Percentiles rank a stretch among this genome's conserved stretches.
Conservation (phyloP, 1,284 basidiomycete species). For the Pholiota adiposa region DNA sequence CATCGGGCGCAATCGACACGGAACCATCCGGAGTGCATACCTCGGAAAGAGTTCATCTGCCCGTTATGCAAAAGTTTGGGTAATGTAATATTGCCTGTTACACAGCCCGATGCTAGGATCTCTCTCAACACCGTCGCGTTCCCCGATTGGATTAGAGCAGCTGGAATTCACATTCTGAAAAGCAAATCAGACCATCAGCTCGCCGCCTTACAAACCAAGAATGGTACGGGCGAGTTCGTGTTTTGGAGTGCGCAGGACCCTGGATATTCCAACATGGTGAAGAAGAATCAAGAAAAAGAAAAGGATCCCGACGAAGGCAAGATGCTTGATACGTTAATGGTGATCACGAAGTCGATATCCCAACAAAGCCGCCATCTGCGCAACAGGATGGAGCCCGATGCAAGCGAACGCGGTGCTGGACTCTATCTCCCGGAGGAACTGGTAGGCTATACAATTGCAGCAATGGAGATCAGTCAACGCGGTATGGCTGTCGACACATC, state of each 20-base stretch:
- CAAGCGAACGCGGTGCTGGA: conserved; percentile 72
- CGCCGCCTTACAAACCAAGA: conserved; percentile 73
- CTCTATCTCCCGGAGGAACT: conserved; percentile 91
- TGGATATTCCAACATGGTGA: conserved; percentile 61
- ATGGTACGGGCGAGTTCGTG: conserved; percentile 82
- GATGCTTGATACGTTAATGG: conserved; percentile 81
- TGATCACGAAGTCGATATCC: conserved; percentile 69
- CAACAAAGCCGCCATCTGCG: conserved; percentile 77
- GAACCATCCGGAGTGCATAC: conserved; percentile 94
- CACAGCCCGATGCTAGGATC: conserved; percentile 45
- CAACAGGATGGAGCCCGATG: conserved; percentile 74
- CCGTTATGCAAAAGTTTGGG: conserved; percentile 98
- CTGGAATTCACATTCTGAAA: conserved; percentile 81
- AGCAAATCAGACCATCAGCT: conserved; percentile 73
- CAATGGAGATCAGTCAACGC: conserved; percentile 82
- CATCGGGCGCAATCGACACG: conserved; percentile 91
- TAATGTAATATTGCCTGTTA: conserved; percentile 90
- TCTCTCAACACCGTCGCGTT: conserved; percentile 64
- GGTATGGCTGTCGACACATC: conserved; percentile 51
- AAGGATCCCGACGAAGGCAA: conserved; percentile 62
- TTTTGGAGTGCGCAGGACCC: conserved; percentile 84
- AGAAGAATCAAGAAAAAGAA: conserved; percentile 52
- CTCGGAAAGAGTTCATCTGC: conserved; percentile 94
- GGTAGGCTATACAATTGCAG: conserved; percentile 85
- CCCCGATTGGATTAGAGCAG: conserved; percentile 81